These are phyloP conservation scores for Thalassiosira hispida DNA, from an alignment of 352 stramenopile species.

Conservation along the genomic window DNA sequence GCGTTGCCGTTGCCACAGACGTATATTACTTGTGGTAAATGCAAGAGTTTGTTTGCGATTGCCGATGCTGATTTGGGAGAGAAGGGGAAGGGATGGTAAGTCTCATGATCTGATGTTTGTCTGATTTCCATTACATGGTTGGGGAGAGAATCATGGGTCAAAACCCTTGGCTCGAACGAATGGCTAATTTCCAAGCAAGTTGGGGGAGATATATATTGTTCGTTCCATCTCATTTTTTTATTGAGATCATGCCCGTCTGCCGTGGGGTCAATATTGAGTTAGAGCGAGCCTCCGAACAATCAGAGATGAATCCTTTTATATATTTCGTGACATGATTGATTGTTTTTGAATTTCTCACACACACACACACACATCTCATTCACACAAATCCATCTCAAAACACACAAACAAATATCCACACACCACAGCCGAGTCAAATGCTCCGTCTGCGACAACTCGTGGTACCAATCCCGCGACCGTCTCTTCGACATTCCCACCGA, in stretches of 20 bases:
- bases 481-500: slow-evolving; percentile 61
- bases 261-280: too few species aligned
- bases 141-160: too few species aligned
- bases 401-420: not conserved
- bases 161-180: too few species aligned
- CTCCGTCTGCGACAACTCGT: slow-evolving; percentile 74
- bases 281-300: too few species aligned
- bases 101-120: slow-evolving; percentile 8
- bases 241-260: too few species aligned
- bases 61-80: slow-evolving; percentile 63
- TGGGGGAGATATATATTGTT: too few species aligned
- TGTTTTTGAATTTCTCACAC: too few species aligned
- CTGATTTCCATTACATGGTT: too few species aligned
- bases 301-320: too few species aligned
- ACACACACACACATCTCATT: not conserved
- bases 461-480: slow-evolving; percentile 80
- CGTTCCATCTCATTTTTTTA: too few species aligned
- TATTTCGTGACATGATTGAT: too few species aligned
- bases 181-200: too few species aligned
- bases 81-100: slow-evolving; percentile 64
- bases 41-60: slow-evolving; percentile 66
- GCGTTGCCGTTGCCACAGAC: slow-evolving; percentile 56
- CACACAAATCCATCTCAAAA: not conserved
- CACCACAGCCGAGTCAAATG: slow-evolving; percentile 73
- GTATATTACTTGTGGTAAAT: slow-evolving; percentile 76